Evolutionary conservation across 192 early-diverging fungal genomes (phyloP).

Genomic region (Linnemannia exigua): DNA sequence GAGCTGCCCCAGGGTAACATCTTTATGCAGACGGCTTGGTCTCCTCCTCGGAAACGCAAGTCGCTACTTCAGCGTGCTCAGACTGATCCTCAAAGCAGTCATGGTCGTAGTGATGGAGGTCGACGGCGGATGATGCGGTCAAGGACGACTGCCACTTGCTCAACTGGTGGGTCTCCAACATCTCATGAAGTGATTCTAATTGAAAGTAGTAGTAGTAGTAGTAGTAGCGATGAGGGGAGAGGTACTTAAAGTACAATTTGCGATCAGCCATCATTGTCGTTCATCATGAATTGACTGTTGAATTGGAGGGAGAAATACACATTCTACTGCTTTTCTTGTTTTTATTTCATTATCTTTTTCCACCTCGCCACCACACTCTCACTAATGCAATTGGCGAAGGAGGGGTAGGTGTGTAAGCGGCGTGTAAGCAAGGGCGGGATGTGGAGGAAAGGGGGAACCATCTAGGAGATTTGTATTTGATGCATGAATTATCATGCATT

Average conservation of each 20-base stretch:
- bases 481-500: too few species aligned
- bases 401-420: too few species aligned
- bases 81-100: background rate
- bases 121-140: background rate
- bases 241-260: background rate
- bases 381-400: too few species aligned
- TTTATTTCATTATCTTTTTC: too few species aligned
- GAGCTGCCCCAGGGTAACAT: conserved; percentile 1
- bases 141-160: background rate
- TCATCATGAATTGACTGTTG: too few species aligned
- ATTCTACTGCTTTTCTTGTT: background rate
- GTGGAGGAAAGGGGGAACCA: too few species aligned
- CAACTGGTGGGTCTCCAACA: background rate
- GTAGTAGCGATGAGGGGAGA: background rate
- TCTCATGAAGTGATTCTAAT: conserved; percentile 16
- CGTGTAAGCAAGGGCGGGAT: too few species aligned
- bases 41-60: conserved; percentile 10
- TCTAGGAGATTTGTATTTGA: too few species aligned
- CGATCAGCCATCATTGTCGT: too few species aligned
- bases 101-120: background rate
- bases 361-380: background rate
- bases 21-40: conserved; percentile 33
- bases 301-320: background rate
- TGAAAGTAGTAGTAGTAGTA: conserved; percentile 19
- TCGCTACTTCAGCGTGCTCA: background rate